A percentile compares a stretch with the other conserved stretches of the same genome.
phyloP scores from a whole-genome alignment of 108 stramenopile species.

The Conticribra weissflogii region DNA sequence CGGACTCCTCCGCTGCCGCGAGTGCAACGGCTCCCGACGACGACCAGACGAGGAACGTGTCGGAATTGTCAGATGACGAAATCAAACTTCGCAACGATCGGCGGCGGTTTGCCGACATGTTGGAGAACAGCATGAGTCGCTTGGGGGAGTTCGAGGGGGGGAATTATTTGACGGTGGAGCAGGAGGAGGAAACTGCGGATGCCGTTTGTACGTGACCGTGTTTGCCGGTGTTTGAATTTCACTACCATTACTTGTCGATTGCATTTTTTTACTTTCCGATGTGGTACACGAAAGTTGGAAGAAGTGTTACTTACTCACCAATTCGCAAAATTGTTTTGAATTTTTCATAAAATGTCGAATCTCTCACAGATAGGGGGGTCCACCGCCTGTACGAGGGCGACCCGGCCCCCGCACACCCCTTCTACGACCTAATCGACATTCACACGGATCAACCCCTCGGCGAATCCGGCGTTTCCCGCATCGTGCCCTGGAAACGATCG shows the following conservation, averaged over 20 bases:
- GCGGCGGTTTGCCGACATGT: slow-evolving; percentile 70
- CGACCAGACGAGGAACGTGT: too few relatives aligned
- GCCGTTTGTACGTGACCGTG: slow-evolving; percentile 59
- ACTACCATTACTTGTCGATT: too few relatives aligned
- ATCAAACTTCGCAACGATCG: slow-evolving; percentile 81
- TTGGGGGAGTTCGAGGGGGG: slow-evolving; percentile 45
- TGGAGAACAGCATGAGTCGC: slow-evolving; percentile 46
- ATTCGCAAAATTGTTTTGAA: slow-evolving; percentile 1
- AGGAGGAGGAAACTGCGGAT: slow-evolving; percentile 80
- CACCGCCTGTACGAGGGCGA: slow-evolving; percentile 81
- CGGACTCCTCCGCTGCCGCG: neutral
- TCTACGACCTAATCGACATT: slow-evolving; percentile 63
- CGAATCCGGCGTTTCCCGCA: slow-evolving; percentile 35
- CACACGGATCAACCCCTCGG: slow-evolving; percentile 62
- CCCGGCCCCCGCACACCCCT: slow-evolving; percentile 71
- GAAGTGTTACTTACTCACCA: too few relatives aligned
- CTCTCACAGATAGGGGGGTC: slow-evolving; percentile 40
- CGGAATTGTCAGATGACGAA: slow-evolving; percentile 58
- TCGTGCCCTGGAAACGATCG: slow-evolving; percentile 63
- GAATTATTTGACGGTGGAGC: slow-evolving; percentile 65
- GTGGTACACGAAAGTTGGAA: too few relatives aligned
- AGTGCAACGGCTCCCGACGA: neutral
- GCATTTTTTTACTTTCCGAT: too few relatives aligned
- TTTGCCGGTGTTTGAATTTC: too few relatives aligned
- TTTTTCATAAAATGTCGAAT: neutral